Percentiles rank a stretch among this genome's conserved stretches.
These are phyloP conservation scores for Floccularia luteovirens DNA, from an alignment of 768 basidiomycete species.

Conservation along the genomic window DNA sequence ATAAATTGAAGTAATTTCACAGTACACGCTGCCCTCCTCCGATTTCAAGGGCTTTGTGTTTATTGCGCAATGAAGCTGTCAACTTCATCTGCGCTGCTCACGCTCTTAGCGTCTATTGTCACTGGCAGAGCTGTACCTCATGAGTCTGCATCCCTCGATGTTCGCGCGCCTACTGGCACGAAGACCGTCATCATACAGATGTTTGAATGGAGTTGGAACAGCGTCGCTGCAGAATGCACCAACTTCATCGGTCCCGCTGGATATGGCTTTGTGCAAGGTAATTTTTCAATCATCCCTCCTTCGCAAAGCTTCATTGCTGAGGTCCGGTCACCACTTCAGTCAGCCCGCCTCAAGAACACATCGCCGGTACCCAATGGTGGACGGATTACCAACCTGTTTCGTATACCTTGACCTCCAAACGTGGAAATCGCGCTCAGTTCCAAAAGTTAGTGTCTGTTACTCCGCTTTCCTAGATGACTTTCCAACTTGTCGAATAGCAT, in stretches of 20 bases:
- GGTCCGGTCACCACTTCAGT: slow-evolving; percentile 20
- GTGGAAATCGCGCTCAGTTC: slow-evolving; percentile 50
- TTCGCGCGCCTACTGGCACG: slow-evolving; percentile 16
- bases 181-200: slow-evolving; percentile 59
- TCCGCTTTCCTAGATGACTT: slow-evolving; percentile 4
- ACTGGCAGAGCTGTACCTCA: too few species aligned
- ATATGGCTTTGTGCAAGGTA: slow-evolving; percentile 66
- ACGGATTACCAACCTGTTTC: slow-evolving; percentile 69
- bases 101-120: not conserved
- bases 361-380: slow-evolving; percentile 61
- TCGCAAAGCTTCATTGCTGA: too few species aligned
- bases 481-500: slow-evolving; percentile 21
- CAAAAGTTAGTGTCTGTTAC: slow-evolving; percentile 17
- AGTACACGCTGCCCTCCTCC: too few species aligned
- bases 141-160: slow-evolving; percentile 6
- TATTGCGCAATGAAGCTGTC: not conserved
- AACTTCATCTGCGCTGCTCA: not conserved
- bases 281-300: slow-evolving; percentile 5
- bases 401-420: slow-evolving; percentile 58
- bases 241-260: slow-evolving; percentile 61
- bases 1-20: too few species aligned
- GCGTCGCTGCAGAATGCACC: slow-evolving; percentile 56
- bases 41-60: too few species aligned
- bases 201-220: slow-evolving; percentile 63
- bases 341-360: slow-evolving; percentile 39